Evolutionary conservation across 208 protist species (phyloP).

Genomic region (Leishmania amazonensis): DNA sequence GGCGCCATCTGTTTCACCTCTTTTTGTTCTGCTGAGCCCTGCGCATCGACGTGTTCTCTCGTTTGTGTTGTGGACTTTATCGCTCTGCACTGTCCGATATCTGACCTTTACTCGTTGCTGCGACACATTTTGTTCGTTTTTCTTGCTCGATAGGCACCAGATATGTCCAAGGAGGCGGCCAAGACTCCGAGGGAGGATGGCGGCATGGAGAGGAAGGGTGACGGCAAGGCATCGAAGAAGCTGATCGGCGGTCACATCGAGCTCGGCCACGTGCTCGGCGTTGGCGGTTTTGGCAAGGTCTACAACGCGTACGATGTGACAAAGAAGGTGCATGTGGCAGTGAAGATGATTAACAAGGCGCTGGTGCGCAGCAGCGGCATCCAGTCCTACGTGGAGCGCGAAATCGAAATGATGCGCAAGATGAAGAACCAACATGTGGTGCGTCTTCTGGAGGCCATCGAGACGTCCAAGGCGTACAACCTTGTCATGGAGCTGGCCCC

Average conservation of each 20-base stretch:
- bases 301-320: slow-evolving; percentile 84
- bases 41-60: neutral
- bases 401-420: slow-evolving; percentile 98
- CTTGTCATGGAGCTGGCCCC: slow-evolving; percentile 98
- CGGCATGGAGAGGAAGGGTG: neutral
- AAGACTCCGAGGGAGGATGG: neutral
- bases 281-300: slow-evolving; percentile 89
- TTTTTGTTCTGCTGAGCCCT: neutral
- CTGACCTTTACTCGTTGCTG: neutral
- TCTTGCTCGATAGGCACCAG: neutral
- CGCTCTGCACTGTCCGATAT: neutral
- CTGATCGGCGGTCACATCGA: slow-evolving; percentile 77
- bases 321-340: slow-evolving; percentile 80
- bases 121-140: neutral
- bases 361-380: slow-evolving; percentile 71
- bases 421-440: slow-evolving; percentile 95
- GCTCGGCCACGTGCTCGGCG: slow-evolving; percentile 81
- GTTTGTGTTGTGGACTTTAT: neutral
- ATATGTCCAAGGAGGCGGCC: slow-evolving; percentile 3
- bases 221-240: slow-evolving; percentile 17
- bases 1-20: neutral
- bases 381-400: slow-evolving; percentile 82
- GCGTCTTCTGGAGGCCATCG: slow-evolving; percentile 95
- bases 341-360: slow-evolving; percentile 92
- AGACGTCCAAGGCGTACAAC: slow-evolving; percentile 96